Evolutionary conservation across 768 basidiomycete genomes (phyloP), one percentile per base, ranked within the genome.

Genomic region (Peribolospora baueri): DNA sequence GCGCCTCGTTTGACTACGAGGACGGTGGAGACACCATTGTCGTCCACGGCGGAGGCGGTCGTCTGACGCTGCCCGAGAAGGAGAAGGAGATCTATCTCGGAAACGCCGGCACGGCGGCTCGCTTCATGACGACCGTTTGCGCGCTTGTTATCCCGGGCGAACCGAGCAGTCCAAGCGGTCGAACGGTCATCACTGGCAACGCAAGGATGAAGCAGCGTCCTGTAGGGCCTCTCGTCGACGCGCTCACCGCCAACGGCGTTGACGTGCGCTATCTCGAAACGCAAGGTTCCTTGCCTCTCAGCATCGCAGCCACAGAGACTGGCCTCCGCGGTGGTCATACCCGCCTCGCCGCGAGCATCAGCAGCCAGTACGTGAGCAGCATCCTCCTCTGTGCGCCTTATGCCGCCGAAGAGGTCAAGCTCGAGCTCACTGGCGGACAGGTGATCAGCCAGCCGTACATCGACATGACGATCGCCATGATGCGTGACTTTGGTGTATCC

Each of bases 391-490:
- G 88, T 65, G 90, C 93, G 0, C 93, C 91, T 2, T 98, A 97
- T 64, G 88, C 91, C 1, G 62, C 68, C 39, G 73, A 84, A 64
- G 73, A 81, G n/a, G 76, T 93, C 57, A 80, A 78, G 3, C 79
- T 97, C 53, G 82, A 93, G 68, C 76, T 98, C 58, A 82, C 77
- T 0, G 93, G 91, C 8, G 91, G 87, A 0, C 80, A 84, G 57
- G 93, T 97, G 64, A 95, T 98, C 65, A 93, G 87, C 5, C 91
- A 97, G 69, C 88, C 88, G 0, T 98, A 97, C 71, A 97, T 98
- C 67, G 90, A 98, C 70, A 95, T 97, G 93, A 97, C 93, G 7
- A 82, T 93, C 61, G 79, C 87, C 7, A 93, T 98, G 81, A 97
- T 98, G 93, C 73, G 73, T 58, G 77, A 81, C 6, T 98, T 98